Evolutionary conservation across 2,329 filamentous ascomycete species (phyloP).

Genomic region (Pseudogymnoascus sp.): DNA sequence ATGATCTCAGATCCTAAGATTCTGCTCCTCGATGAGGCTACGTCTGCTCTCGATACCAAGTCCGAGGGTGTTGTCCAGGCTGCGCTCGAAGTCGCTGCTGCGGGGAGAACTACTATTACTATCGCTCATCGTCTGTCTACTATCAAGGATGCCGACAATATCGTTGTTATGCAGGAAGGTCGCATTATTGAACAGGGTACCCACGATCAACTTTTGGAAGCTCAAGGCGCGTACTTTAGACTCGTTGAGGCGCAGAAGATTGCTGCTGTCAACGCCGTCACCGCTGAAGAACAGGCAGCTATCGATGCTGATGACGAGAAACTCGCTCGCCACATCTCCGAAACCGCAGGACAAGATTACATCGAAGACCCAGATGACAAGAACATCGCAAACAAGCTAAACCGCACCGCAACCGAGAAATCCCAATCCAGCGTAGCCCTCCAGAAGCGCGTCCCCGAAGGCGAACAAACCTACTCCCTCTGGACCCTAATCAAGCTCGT

Average conservation of each 20-base stretch:
- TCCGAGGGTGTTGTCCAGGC: conserved; percentile 92
- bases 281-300: conserved; percentile 42
- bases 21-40: conserved; percentile 88
- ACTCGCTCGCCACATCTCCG: conserved; percentile 41
- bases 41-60: conserved; percentile 86
- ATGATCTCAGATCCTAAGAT: conserved; percentile 89
- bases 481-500: conserved; percentile 75
- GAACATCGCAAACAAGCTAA: conserved; percentile 48
- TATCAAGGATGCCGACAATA: conserved; percentile 89
- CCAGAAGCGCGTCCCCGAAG: conserved; percentile 43
- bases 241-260: conserved; percentile 87
- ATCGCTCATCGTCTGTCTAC: conserved; percentile 95
- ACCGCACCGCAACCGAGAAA: conserved; percentile 46
- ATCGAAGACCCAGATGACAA: conserved; percentile 53
- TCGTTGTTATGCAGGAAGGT: conserved; percentile 83
- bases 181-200: conserved; percentile 88
- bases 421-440: conserved; percentile 66
- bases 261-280: conserved; percentile 46
- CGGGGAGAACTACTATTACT: conserved; percentile 86
- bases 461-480: conserved; percentile 54
- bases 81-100: conserved; percentile 76
- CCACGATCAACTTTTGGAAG: conserved; percentile 69
- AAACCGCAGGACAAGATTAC: conserved; percentile 34
- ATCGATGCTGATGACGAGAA: conserved; percentile 43
- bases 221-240: conserved; percentile 66